Evolutionary conservation across 306 rosid species (phyloP).

Genomic region (Trifolium fragiferum): DNA sequence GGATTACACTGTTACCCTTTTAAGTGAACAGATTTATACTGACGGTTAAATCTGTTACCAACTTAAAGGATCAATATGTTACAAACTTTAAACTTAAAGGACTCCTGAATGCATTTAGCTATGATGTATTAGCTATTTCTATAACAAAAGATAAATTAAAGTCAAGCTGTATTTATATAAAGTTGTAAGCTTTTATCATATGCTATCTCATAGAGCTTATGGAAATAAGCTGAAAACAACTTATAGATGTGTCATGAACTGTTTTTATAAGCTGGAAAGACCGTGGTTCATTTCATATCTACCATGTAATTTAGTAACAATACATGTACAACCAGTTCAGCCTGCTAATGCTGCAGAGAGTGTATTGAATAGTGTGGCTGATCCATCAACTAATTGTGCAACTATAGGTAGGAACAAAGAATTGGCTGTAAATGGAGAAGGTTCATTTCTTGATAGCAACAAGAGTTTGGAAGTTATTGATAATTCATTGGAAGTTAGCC

Average conservation of each 20-base stretch:
- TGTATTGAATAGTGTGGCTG: constrained; percentile 39
- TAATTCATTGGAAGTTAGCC: constrained; percentile 38
- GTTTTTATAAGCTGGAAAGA: not conserved
- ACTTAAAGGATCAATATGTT: no score
- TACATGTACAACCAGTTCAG: constrained; percentile 22
- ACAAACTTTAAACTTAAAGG: no score
- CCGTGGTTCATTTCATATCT: constrained; percentile 34
- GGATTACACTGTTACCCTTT: no score
- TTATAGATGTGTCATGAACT: not conserved
- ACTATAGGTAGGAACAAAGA: constrained; percentile 32
- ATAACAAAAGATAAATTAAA: not conserved
- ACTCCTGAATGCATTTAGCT: no score
- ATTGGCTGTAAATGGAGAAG: constrained; percentile 34
- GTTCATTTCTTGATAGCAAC: constrained; percentile 39
- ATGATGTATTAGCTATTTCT: not conserved
- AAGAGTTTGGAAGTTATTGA: constrained; percentile 30
- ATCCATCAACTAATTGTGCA: constrained; percentile 28
- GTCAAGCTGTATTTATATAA: not conserved
- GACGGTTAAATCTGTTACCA: no score
- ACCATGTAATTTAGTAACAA: constrained; percentile 35
- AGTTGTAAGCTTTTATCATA: not conserved
- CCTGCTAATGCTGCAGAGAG: constrained; percentile 42
- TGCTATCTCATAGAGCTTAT: not conserved
- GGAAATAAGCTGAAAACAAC: not conserved
- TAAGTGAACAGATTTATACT: no score